phyloP scores from a whole-genome alignment of 306 rosid genomes.

The Coriaria nepalensis region DNA sequence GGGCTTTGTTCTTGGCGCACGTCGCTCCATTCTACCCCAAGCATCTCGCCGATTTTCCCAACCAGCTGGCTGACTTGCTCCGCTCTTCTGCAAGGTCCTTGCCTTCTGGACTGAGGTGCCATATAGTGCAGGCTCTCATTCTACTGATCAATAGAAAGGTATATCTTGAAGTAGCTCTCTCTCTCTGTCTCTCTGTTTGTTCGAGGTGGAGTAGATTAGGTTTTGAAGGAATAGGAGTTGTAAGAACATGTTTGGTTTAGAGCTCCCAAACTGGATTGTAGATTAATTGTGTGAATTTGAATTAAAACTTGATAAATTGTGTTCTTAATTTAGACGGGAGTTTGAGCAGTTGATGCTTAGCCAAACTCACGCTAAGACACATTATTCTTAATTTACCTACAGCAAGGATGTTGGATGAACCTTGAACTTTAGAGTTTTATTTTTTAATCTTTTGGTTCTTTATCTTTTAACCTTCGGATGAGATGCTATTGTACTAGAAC shows the following conservation, averaged over 20 bases:
- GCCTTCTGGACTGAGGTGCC: constrained; percentile 46
- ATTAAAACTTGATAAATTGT: too few species aligned
- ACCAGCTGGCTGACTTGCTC: constrained; percentile 45
- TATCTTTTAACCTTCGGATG: not conserved
- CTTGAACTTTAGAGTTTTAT: too few species aligned
- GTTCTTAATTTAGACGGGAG: too few species aligned
- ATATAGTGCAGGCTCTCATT: constrained; percentile 42
- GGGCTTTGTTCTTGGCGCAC: constrained; percentile 58
- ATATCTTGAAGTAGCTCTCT: not conserved
- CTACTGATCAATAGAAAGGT: constrained; percentile 58
- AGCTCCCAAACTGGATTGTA: too few species aligned
- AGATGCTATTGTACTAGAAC: not conserved
- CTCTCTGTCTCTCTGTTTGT: too few species aligned
- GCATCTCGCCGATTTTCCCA: constrained; percentile 47
- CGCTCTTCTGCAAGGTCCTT: constrained; percentile 36
- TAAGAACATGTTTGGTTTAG: too few species aligned
- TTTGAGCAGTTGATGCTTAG: too few species aligned
- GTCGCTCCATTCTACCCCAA: constrained; percentile 49
- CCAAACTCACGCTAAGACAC: too few species aligned
- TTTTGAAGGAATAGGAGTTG: not conserved
- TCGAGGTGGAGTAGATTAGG: not conserved
- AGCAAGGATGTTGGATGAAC: too few species aligned
- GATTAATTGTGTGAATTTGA: too few species aligned
- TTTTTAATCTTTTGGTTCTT: too few species aligned
- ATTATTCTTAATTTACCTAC: too few species aligned